Evolutionary conservation across 352 stramenopile genomes (phyloP).

Genomic region (Pythium scleroteichum): DNA sequence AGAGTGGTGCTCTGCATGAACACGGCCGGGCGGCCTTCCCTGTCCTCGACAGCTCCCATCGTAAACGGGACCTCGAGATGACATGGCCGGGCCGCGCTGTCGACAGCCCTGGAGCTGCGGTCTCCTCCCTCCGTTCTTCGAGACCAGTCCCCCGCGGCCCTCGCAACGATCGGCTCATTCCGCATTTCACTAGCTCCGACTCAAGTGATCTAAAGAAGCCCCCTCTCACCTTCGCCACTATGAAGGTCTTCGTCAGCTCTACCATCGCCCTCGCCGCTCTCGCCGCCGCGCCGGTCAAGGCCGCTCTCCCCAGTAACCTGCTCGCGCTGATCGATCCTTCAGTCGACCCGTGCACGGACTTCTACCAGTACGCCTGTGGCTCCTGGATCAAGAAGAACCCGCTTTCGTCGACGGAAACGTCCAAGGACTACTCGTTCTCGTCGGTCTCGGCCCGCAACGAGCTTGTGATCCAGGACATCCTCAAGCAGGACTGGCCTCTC

Average conservation of each 20-base stretch:
- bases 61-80: too few species aligned
- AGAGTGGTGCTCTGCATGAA: too few species aligned
- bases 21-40: too few species aligned
- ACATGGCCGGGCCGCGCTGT: too few species aligned
- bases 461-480: conserved; percentile 49
- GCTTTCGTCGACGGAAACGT: conserved; percentile 24
- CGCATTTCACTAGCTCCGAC: conserved; percentile 24
- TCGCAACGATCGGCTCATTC: conserved; percentile 13
- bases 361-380: conserved; percentile 69
- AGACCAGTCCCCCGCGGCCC: not conserved
- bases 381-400: conserved; percentile 34
- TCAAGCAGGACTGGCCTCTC: conserved; percentile 64
- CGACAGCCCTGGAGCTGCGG: too few species aligned
- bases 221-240: conserved; percentile 3
- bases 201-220: conserved; percentile 30
- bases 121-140: not conserved
- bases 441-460: conserved; percentile 54
- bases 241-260: conserved; percentile 32
- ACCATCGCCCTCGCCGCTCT: conserved; percentile 19
- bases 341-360: conserved; percentile 63
- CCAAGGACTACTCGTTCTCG: conserved; percentile 50
- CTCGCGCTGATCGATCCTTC: conserved; percentile 45
- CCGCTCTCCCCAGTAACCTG: conserved; percentile 37
- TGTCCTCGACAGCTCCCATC: too few species aligned
- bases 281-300: conserved; percentile 14